Conservation (phyloP, 768 basidiomycete genomes). For the Boletellus ananas region DNA sequence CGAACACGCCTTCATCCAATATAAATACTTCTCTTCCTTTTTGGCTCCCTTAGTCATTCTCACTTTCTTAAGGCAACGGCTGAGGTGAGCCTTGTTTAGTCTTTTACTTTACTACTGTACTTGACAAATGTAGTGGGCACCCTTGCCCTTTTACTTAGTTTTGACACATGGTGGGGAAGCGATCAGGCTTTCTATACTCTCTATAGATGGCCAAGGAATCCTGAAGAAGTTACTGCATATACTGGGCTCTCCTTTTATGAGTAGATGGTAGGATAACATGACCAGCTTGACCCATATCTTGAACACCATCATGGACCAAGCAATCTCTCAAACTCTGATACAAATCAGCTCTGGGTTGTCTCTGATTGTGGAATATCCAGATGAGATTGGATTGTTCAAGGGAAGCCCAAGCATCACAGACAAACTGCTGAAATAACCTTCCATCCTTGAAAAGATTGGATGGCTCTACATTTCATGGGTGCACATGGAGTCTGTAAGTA, state of each 20-base stretch:
- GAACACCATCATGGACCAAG: conserved; percentile 15
- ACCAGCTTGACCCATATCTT: conserved; percentile 32
- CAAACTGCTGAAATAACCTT: conserved; percentile 41
- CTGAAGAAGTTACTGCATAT: conserved; percentile 44
- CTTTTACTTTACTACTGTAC: too few species aligned
- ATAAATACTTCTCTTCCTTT: too few species aligned
- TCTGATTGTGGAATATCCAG: conserved; percentile 36
- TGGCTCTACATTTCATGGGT: conserved; percentile 4
- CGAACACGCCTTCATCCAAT: too few species aligned
- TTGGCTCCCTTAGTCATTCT: too few species aligned
- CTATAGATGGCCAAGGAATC: conserved; percentile 45
- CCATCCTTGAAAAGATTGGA: conserved; percentile 33
- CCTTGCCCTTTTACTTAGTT: too few species aligned
- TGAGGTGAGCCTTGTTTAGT: too few species aligned
- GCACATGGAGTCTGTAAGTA: conserved; percentile 33
- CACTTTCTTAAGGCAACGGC: too few species aligned
- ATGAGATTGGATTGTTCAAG: conserved; percentile 38
- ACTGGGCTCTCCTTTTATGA: conserved; percentile 37
- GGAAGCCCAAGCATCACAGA: conserved; percentile 44
- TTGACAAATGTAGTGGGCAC: too few species aligned
- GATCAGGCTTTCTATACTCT: conserved; percentile 34
- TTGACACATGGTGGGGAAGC: conserved; percentile 53
- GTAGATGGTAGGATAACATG: conserved; percentile 38
- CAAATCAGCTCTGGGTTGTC: conserved; percentile 29
- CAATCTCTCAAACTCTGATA: conserved; percentile 36